Evolutionary conservation across 1,284 basidiomycete species (phyloP), one percentile per base, ranked within the genome.

Genomic region (Apiotrichum sp.): DNA sequence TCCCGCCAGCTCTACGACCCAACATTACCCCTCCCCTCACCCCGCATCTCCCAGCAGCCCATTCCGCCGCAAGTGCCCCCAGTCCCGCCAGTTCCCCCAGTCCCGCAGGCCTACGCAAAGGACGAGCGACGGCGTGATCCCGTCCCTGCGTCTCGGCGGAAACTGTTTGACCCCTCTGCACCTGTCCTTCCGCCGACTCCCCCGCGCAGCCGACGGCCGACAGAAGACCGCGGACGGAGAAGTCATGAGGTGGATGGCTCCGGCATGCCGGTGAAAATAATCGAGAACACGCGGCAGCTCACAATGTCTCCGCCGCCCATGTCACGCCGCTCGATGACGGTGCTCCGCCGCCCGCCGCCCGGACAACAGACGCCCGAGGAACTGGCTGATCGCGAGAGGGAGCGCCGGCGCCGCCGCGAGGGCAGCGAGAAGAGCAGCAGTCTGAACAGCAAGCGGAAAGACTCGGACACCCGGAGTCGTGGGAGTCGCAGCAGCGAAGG

Each of bases 111-210:
- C 22, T 29, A 4, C 41, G 36, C 33, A 29, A 50, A 42, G 32
- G 14, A 53, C 10, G 54, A 59, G 35, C 47, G 45, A n/a, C 51
- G 58, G 3, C 48, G 52, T 11, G 53, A 56, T 7, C 40, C 43
- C 2, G 53, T 34, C 29, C 43, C 50, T 1, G 39, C 42, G 7
- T 45, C 48, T 2, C 47, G 58, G 13, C 32, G 58, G 10, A 39
- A 38, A 35, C 50, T 61, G 0, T 82, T 81, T 56, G 80, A 81
- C 57, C 80, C 80, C 1, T 62, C 76, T 11, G 65, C 75, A 22
- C 78, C 81, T 60, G 80, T 81, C 64, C 47, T 59, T 34, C 35
- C 29, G 29, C 29, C 29, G 29, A 29, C 29, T 29, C 29, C 29
- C 29, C 29, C 29, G 29, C 29, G 29, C 29, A 29, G 29, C 29